A percentile compares a stretch with the other conserved stretches of the same genome.
These are phyloP conservation scores for Paecilomyces niveus DNA, from an alignment of 2,329 filamentous ascomycete genomes.

Conservation along the genomic window DNA sequence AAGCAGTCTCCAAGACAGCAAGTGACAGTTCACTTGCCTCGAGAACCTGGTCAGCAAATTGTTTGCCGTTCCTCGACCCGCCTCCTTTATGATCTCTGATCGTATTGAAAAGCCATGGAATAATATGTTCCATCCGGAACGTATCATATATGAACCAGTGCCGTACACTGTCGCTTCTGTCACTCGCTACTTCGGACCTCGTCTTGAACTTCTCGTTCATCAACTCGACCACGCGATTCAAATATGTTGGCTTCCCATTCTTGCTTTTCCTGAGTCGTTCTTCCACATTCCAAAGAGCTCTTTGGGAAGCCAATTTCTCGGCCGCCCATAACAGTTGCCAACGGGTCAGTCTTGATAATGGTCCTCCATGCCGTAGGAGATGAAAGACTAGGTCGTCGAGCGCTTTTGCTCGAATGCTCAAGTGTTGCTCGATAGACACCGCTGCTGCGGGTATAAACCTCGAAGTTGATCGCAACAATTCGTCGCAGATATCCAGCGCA, in stretches of 20 bases:
- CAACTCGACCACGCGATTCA: constrained; percentile 66
- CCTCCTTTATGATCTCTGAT: constrained; percentile 66
- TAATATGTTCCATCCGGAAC: constrained; percentile 62
- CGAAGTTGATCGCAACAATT: constrained; percentile 72
- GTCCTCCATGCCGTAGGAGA: constrained; percentile 55
- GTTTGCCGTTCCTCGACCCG: constrained; percentile 44
- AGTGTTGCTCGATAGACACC: constrained; percentile 72
- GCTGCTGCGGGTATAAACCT: constrained; percentile 65
- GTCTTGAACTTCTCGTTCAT: constrained; percentile 73
- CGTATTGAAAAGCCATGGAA: constrained; percentile 71
- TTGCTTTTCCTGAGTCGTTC: constrained; percentile 58
- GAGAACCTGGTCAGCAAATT: constrained; percentile 40
- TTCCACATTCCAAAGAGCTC: constrained; percentile 72
- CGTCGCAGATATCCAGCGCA: constrained; percentile 68
- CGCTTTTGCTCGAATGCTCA: constrained; percentile 64
- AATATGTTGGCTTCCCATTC: constrained; percentile 59
- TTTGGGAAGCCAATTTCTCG: constrained; percentile 79
- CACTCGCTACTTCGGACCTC: constrained; percentile 54
- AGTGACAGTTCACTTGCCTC: constrained; percentile 73
- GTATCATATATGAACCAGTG: constrained; percentile 80
- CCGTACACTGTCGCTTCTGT: constrained; percentile 73
- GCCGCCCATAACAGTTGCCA: constrained; percentile 85
- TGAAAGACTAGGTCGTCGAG: constrained; percentile 68
- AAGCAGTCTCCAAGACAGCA: constrained; percentile 55
- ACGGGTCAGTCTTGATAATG: constrained; percentile 59